Conservation (phyloP, 192 early-diverging fungal genomes). For the Kappamyces sp. region DNA sequence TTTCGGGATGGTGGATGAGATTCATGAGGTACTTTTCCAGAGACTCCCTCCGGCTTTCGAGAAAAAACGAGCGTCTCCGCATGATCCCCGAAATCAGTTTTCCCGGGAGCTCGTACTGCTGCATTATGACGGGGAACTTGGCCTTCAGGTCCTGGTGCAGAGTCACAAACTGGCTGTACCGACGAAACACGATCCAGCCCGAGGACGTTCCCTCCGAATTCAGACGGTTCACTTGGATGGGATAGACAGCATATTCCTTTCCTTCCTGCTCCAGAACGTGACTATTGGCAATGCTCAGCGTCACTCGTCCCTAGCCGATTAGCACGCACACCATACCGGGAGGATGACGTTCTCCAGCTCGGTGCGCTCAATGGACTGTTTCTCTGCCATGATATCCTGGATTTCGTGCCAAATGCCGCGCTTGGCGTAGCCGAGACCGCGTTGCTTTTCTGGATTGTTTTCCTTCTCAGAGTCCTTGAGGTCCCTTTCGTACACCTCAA, state of each 20-base stretch:
- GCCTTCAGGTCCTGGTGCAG: constrained; percentile 67
- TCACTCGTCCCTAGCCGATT: constrained; percentile 13
- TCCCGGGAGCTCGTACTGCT: constrained; percentile 63
- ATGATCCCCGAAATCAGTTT: constrained; percentile 60
- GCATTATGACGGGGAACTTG: constrained; percentile 47
- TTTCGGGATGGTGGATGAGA: constrained; percentile 59
- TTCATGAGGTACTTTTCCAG: constrained; percentile 65
- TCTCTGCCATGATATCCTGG: constrained; percentile 13
- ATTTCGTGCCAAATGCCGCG: constrained; percentile 14
- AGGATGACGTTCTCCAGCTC: constrained; percentile 27
- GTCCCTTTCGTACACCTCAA: constrained; percentile 5
- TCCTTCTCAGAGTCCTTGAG: not conserved
- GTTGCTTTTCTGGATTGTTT: not conserved
- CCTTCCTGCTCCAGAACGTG: constrained; percentile 14
- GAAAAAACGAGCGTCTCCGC: constrained; percentile 55
- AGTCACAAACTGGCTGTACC: constrained; percentile 81
- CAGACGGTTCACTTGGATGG: constrained; percentile 19
- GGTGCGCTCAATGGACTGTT: constrained; percentile 16
- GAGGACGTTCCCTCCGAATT: constrained; percentile 14
- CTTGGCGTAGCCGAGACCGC: not conserved
- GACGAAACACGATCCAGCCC: constrained; percentile 38
- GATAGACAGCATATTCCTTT: constrained; percentile 23
- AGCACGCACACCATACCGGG: constrained; percentile 25
- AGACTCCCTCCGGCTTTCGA: constrained; percentile 61
- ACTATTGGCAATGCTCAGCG: constrained; percentile 14